Evolutionary conservation across 345 rosid species (phyloP), one percentile per base, ranked within the genome.

Genomic region (Corchorus olitorius): DNA sequence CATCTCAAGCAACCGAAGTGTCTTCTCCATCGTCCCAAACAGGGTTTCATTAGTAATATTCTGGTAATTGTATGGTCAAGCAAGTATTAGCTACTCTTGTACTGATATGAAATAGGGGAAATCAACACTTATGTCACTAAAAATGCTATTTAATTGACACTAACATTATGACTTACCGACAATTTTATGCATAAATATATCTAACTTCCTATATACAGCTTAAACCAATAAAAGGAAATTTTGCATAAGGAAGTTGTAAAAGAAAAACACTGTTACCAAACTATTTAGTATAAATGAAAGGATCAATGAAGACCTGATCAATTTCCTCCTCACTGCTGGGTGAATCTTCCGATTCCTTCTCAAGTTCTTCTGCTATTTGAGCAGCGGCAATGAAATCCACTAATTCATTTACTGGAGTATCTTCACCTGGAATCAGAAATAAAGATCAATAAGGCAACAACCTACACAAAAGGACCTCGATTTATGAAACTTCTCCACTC

Each of bases 361-460:
- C 89, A 74, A 79, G 80, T 72, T 87, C 83, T 78, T 84, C 85
- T 15, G 94, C 92, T 86, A 88, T 83, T 65, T 92, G 97, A 75
- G 94, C 86, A 88, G 99, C 97, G 75, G 76, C 71, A 63, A 96
- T 92, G 81, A 87, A 93, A 81, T 96, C 98, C 73, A 93, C 93
- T 73, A 96, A 74, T 81, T 89, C 97, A 78, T 84, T 82, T 58
- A 93, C 52, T 15, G 87, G 83, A 35, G 92, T 87, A 77, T 86
- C 80, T 74, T 83, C 80, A 78, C 93, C 99, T 93, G 84, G 64
- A 43, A 81, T 59, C 27, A 46, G 14, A 73, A 75, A 53, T 19
- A 22, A 55, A 52, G 37, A 76, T 52, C 54, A 65, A 65, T 20
- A 54, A 12, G 65, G 64, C 20, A 46, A 66, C 41, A 22, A 41